A percentile compares a stretch with the other conserved stretches of the same genome.
These are phyloP conservation scores for Trichoderma arundinaceum DNA, from an alignment of 2,329 filamentous ascomycete species.

Conservation along the genomic window DNA sequence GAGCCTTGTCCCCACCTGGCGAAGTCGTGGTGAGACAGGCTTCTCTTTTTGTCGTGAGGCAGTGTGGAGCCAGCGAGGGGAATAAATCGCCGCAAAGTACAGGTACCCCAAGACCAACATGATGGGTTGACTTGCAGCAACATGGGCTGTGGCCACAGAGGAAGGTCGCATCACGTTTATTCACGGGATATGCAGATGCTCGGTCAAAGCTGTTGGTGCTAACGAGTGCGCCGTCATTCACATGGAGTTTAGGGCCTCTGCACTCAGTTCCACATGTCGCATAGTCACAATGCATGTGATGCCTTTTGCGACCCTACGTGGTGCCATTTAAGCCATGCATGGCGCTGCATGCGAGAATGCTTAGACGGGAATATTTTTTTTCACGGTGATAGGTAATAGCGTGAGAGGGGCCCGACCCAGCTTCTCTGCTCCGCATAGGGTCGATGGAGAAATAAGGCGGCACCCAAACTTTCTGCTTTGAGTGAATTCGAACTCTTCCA, in stretches of 20 bases:
- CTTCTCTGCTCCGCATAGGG: not conserved
- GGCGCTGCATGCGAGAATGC: slow-evolving; percentile 18
- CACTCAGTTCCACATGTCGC: slow-evolving; percentile 6
- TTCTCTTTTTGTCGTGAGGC: slow-evolving; percentile 11
- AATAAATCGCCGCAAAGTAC: slow-evolving; percentile 18
- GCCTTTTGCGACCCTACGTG: slow-evolving; percentile 28
- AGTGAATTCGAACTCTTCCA: not conserved
- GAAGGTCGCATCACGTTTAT: slow-evolving; percentile 30
- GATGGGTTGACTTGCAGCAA: slow-evolving; percentile 6
- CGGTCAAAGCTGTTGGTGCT: slow-evolving; percentile 11
- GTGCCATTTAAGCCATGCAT: slow-evolving; percentile 28
- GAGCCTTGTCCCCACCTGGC: slow-evolving; percentile 9
- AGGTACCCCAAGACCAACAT: slow-evolving; percentile 29
- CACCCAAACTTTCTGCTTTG: not conserved
- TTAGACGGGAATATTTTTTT: slow-evolving; percentile 5
- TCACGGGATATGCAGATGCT: slow-evolving; percentile 28
- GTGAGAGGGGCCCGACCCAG: not conserved
- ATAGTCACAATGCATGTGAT: slow-evolving; percentile 32
- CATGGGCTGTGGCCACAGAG: slow-evolving; percentile 7
- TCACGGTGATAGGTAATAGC: not conserved
- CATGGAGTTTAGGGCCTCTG: slow-evolving; percentile 2
- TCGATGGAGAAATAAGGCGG: not conserved
- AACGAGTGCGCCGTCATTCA: slow-evolving; percentile 8
- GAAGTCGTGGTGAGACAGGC: slow-evolving; percentile 5
- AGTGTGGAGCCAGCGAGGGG: slow-evolving; percentile 18